A percentile compares a stretch with the other conserved stretches of the same genome.
Conservation (phyloP, 805 yeast species). For the Candida gorgasii region DNA sequence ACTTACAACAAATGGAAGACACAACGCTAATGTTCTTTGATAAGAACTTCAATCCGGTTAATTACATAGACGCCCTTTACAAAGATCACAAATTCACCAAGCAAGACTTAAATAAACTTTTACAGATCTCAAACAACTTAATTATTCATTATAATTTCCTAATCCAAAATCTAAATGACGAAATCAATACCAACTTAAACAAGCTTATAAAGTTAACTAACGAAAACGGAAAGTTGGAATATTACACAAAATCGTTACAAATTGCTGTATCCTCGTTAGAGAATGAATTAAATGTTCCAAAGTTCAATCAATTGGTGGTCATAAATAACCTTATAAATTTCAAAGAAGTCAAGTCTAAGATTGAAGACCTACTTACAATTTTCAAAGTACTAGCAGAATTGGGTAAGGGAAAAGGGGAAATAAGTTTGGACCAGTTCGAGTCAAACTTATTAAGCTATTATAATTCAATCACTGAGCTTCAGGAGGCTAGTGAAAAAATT, state of each 20-base stretch:
- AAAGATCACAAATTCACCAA: conserved; percentile 25
- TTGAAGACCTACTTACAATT: conserved; percentile 47
- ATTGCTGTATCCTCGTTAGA: conserved; percentile 59
- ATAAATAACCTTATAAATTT: conserved; percentile 42
- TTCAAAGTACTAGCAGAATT: conserved; percentile 38
- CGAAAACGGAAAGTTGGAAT: conserved; percentile 48
- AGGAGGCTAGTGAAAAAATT: conserved; percentile 36
- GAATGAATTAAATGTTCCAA: conserved; percentile 37
- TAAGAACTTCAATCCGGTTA: conserved; percentile 61
- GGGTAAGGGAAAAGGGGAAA: conserved; percentile 10
- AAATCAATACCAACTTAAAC: conserved; percentile 49
- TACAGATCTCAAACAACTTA: conserved; percentile 50
- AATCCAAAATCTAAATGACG: conserved; percentile 50
- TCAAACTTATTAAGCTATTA: conserved; percentile 10
- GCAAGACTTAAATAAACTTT: conserved; percentile 36
- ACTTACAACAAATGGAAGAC: conserved; percentile 29
- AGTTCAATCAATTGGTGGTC: conserved; percentile 20
- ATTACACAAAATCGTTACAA: conserved; percentile 61
- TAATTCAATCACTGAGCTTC: conserved; percentile 13
- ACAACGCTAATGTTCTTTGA: conserved; percentile 69
- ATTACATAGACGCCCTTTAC: conserved; percentile 63
- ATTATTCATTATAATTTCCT: conserved; percentile 62
- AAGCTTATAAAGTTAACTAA: conserved; percentile 38
- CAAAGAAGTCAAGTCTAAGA: conserved; percentile 45
- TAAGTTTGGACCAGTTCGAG: conserved; percentile 11